Evolutionary conservation across 78 protist species (phyloP), one percentile per base, ranked within the genome.

Genomic region (Goniomonas avonlea): DNA sequence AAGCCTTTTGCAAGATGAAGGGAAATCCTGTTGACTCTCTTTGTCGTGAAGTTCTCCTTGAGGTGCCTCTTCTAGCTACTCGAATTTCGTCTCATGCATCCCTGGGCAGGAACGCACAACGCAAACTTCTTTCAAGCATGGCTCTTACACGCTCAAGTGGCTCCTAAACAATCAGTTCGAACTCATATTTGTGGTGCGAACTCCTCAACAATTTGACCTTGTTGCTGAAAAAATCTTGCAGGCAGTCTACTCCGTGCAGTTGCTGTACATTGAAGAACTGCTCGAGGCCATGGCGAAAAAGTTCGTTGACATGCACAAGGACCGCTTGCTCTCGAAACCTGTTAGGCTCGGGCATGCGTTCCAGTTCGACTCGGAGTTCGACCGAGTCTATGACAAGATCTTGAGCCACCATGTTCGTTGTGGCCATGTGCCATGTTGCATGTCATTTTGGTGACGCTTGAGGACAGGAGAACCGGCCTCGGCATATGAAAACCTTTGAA

Each of bases 161-260:
- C 18, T n/a, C 27, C 55, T 86, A 21, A 80, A 35, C 31, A 86
- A 86, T 48, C 80, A 86, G 29, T 38, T 37, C 29, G 86, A 66
- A 15, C 82, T 86, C 43, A 55, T 86, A 29, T 76, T 82, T 39
- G 83, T 81, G 20, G 81, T 61, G 0, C 45, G 60, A 20, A 65
- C 65, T 13, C 53, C 25, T 45, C 25, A 45, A 13, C 13, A 9
- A 9, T 13, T 45, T 45, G 13, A 45, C 25, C 25, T 13, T 13
- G 53, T 13, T 13, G 9, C 13, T 13, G 9, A 13, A 9, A 45
- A 45, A 13, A 9, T 45, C 25, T 45, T 45, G 53, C 9, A 45
- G 53, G 53, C 53, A 17, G 9, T 45, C 13, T 45, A 17, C 13
- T 45, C 65, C 3, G 65, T 56, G 32, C 11, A 29, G 65, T 5